Percentiles rank a stretch among this genome's conserved stretches.
Evolutionary conservation across 1,284 basidiomycete genomes (phyloP).

Genomic region (Mycosarcoma mackinlayi): DNA sequence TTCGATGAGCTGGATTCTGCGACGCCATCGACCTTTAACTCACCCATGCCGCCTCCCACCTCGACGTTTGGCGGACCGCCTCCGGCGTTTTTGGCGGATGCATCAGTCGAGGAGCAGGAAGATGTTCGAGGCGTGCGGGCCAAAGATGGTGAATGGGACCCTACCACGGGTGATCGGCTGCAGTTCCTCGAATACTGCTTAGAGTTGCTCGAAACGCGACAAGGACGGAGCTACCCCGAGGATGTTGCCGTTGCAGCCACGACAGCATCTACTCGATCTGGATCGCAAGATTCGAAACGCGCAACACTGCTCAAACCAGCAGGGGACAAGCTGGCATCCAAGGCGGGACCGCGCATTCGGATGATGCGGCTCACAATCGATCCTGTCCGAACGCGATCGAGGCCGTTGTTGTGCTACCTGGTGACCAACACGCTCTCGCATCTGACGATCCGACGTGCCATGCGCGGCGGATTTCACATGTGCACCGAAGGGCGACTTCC

Average conservation of each 20-base stretch:
- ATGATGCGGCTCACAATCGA: constrained; percentile 67
- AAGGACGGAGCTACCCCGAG: constrained; percentile 54
- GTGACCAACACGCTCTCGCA: constrained; percentile 36
- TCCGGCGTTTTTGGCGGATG: constrained; percentile 4
- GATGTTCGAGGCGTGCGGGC: constrained; percentile 32
- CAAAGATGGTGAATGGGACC: constrained; percentile 47
- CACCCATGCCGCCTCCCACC: constrained; percentile 27
- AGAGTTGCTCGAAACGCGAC: constrained; percentile 60
- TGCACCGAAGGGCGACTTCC: constrained; percentile 39
- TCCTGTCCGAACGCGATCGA: constrained; percentile 50
- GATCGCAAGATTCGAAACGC: constrained; percentile 2
- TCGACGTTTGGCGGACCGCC: constrained; percentile 16
- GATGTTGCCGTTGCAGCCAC: constrained; percentile 3
- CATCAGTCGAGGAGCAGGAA: constrained; percentile 32
- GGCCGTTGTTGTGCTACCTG: constrained; percentile 49
- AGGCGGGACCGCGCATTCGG: constrained; percentile 18
- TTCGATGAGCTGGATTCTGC: constrained; percentile 7
- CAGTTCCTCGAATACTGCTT: constrained; percentile 58
- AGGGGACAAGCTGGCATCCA: constrained; percentile 1
- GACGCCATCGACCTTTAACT: constrained; percentile 27
- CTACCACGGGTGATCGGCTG: constrained; percentile 41
- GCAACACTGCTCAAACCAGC: constrained; percentile 12
- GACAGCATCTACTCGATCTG: not conserved
- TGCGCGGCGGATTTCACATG: constrained; percentile 43
- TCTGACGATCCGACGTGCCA: constrained; percentile 28